Conservation (phyloP, 768 basidiomycete genomes). For the Pleurotus salmoneostramineus region DNA sequence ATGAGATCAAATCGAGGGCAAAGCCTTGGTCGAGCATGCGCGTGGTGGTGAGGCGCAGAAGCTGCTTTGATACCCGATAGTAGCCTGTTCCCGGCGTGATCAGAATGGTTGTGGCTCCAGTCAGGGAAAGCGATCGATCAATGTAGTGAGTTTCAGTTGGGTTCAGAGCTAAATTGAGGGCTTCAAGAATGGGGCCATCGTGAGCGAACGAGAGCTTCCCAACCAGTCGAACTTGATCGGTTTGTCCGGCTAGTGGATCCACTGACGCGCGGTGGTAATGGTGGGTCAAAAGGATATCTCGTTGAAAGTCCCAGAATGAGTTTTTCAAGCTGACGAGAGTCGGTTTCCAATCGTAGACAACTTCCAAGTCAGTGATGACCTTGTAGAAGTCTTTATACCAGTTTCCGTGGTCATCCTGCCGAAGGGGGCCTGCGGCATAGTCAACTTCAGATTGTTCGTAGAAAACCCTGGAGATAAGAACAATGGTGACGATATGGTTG, state of each 20-base stretch:
- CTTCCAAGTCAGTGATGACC: conserved; percentile 90
- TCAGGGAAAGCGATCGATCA: conserved; percentile 89
- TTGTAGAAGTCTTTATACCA: conserved; percentile 98
- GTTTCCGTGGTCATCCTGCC: conserved; percentile 64
- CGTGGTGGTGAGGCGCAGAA: conserved; percentile 88
- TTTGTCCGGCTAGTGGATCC: conserved; percentile 39
- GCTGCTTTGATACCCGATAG: conserved; percentile 86
- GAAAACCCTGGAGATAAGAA: conserved; percentile 89
- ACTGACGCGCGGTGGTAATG: conserved; percentile 74
- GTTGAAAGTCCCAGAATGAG: conserved; percentile 87
- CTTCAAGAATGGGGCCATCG: conserved; percentile 94
- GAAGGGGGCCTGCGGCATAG: conserved; percentile 80
- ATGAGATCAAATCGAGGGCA: conserved; percentile 79
- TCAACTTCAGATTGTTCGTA: conserved; percentile 79
- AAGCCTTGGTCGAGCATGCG: conserved; percentile 94
- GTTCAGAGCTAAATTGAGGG: conserved; percentile 88
- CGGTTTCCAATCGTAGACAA: conserved; percentile 82
- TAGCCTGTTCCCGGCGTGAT: conserved; percentile 94
- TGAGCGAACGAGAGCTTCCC: conserved; percentile 84
- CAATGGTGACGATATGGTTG: conserved; percentile 92
- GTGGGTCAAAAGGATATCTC: conserved; percentile 86
- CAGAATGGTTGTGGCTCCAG: conserved; percentile 78
- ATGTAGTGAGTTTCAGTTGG: conserved; percentile 94
- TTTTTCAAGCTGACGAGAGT: conserved; percentile 85
- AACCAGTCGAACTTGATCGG: conserved; percentile 64